Evolutionary conservation across 2,329 filamentous ascomycete species (phyloP), one percentile per base, ranked within the genome.

Genomic region (Dendryphion nanum): DNA sequence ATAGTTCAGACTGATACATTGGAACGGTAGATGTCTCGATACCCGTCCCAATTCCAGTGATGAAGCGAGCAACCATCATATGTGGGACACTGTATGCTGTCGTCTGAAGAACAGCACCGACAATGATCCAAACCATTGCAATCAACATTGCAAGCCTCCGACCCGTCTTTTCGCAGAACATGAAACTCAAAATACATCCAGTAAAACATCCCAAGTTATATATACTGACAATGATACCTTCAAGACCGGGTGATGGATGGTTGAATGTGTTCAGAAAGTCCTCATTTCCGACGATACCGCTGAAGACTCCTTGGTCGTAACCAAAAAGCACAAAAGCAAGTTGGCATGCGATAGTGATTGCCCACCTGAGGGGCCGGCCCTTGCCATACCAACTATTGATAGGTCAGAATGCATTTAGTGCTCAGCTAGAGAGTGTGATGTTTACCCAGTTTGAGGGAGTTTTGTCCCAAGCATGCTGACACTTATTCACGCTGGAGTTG

Each of bases 31-130:
- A 59, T 0, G 62, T 66, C 24, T 75, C 75, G 56, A 76, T 74
- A 28, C 73, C 73, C 37, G 74, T 75, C 2, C 72, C 73, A 18
- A 75, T 54, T 38, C 73, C 73, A 10, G 73, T 75, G 36, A 75
- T 64, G 17, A 70, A 65, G 38, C 73, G 68, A 6, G 72, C 73
- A 35, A 74, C 51, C 39, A 75, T 71, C 52, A 75, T 72, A 42
- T 75, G 71, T 14, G 49, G 50, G 14, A 46, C 35, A 12, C 44
- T 47, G 24, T 55, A 47, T 5, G 60, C 48, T 5, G 53, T 44
- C 15, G 59, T 43, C 32, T 67, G 63, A 18, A 68, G 58, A 10
- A 41, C 46, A 2, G 58, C 63, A 21, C 64, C 64, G 32, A 54
- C 53, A 16, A 56, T 67, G 31, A 70, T 69, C 57, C 62, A 70